A percentile compares a stretch with the other conserved stretches of the same genome.
Conservation (phyloP, 2,329 filamentous ascomycete species). For the Grosmannia huntii region DNA sequence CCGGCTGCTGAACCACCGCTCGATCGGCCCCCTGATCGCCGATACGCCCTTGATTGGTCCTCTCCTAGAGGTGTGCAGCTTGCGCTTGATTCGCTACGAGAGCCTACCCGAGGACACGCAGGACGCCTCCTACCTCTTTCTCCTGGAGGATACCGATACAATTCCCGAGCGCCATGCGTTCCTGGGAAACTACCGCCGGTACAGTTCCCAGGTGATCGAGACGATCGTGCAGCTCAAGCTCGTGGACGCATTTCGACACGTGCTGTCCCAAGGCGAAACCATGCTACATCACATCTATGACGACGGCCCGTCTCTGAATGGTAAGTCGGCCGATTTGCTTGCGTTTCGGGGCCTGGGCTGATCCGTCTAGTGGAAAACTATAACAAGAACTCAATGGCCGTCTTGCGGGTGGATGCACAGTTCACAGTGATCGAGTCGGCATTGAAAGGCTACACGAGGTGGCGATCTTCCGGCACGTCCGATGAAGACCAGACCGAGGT, state of each 20-base stretch:
- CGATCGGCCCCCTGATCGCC: constrained; percentile 52
- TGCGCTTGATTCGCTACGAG: constrained; percentile 78
- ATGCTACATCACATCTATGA: constrained; percentile 66
- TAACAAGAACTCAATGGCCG: constrained; percentile 56
- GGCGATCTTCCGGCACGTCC: constrained; percentile 31
- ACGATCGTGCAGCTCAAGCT: constrained; percentile 70
- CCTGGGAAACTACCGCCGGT: constrained; percentile 86
- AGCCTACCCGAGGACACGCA: constrained; percentile 69
- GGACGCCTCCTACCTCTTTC: constrained; percentile 66
- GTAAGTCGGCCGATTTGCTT: constrained; percentile 25
- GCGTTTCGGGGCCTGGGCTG: neutral
- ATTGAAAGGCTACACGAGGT: constrained; percentile 78
- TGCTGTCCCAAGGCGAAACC: constrained; percentile 65
- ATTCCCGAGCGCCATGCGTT: constrained; percentile 90
- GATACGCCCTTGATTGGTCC: constrained; percentile 55
- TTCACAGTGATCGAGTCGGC: constrained; percentile 82
- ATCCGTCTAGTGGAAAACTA: constrained; percentile 37
- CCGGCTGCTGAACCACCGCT: constrained; percentile 59
- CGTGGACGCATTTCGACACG: constrained; percentile 75
- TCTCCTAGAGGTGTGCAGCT: constrained; percentile 70
- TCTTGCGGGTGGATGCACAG: constrained; percentile 73
- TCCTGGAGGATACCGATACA: constrained; percentile 91
- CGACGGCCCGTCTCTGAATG: constrained; percentile 52
- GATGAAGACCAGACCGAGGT: constrained; percentile 7
- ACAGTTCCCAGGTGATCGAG: constrained; percentile 80